Evolutionary conservation across 2,329 filamentous ascomycete genomes (phyloP).

Genomic region (Clarireedia paspali): DNA sequence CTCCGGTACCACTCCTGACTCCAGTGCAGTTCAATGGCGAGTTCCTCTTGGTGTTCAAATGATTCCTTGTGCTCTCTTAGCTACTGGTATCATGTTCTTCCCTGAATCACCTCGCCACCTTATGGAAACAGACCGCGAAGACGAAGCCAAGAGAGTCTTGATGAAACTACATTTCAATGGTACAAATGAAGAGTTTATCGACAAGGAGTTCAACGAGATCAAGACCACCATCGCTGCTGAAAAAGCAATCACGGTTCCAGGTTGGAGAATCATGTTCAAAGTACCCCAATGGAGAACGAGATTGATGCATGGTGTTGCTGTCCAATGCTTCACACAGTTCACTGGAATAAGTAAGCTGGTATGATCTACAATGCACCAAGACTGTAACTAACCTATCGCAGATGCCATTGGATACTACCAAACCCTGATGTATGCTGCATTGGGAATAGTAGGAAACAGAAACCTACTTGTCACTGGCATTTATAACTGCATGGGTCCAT

Average conservation of each 20-base stretch:
- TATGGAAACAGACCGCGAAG: conserved; percentile 60
- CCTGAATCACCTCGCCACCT: conserved; percentile 69
- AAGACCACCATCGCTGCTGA: conserved; percentile 54
- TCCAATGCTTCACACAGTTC: conserved; percentile 60
- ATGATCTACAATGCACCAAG: fast-evolving
- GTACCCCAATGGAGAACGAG: conserved; percentile 52
- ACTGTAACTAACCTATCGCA: conserved; percentile 7
- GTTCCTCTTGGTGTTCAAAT: conserved; percentile 46
- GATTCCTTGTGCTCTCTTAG: conserved; percentile 54
- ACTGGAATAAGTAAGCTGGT: conserved; percentile 41
- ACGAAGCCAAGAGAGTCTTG: conserved; percentile 58
- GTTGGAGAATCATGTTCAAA: conserved; percentile 50
- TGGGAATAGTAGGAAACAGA: conserved; percentile 47
- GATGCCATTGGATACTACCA: conserved; percentile 58
- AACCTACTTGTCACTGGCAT: conserved; percentile 50
- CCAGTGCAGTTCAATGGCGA: conserved; percentile 21
- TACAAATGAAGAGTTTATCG: conserved; percentile 49
- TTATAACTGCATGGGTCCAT: conserved; percentile 51
- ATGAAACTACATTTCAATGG: conserved; percentile 65
- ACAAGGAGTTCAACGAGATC: conserved; percentile 51
- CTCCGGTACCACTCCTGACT: conserved; percentile 14
- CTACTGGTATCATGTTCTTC: conserved; percentile 60
- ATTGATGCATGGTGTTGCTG: conserved; percentile 51
- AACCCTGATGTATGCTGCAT: conserved; percentile 48
- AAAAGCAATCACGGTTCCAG: conserved; percentile 43